phyloP scores from a whole-genome alignment of 352 stramenopile genomes.

The Phytophthora megakarya region DNA sequence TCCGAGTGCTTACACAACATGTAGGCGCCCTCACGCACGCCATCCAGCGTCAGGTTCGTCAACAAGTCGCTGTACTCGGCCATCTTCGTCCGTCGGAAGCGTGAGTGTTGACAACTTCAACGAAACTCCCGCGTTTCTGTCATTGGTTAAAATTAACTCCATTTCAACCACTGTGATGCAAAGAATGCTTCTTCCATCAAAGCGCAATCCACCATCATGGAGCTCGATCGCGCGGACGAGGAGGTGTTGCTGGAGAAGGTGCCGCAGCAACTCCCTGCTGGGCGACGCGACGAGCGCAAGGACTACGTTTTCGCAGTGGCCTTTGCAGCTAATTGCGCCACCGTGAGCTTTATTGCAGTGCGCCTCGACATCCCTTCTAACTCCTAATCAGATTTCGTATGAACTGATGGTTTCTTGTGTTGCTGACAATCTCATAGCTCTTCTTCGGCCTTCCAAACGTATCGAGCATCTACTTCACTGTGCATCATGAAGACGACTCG shows the following conservation, averaged over 20 bases:
- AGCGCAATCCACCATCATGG: slow-evolving; percentile 42
- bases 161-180: slow-evolving; percentile 19
- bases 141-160: slow-evolving; percentile 22
- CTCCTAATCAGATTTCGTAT: slow-evolving; percentile 26
- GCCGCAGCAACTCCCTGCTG: slow-evolving; percentile 32
- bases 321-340: slow-evolving; percentile 66
- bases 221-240: slow-evolving; percentile 66
- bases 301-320: slow-evolving; percentile 68
- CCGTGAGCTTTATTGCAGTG: slow-evolving; percentile 66
- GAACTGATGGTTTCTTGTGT: slow-evolving; percentile 10
- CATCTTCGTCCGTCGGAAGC: slow-evolving; percentile 19
- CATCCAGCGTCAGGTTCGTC: slow-evolving; percentile 77
- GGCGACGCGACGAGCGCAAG: slow-evolving; percentile 57
- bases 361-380: slow-evolving; percentile 1
- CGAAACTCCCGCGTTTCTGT: slow-evolving; percentile 20
- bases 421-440: slow-evolving; percentile 42
- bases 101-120: slow-evolving; percentile 39
- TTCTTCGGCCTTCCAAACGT: slow-evolving; percentile 77
- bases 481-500: slow-evolving; percentile 54
- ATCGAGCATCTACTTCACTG: slow-evolving; percentile 81
- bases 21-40: slow-evolving; percentile 75
- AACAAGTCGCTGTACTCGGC: slow-evolving; percentile 53
- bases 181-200: slow-evolving; percentile 25
- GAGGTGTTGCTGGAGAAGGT: slow-evolving; percentile 68
- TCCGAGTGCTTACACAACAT: slow-evolving; percentile 88